Evolutionary conservation across 148 eudicot genomes (phyloP).

Genomic region (Mesembryanthemum crystallinum): DNA sequence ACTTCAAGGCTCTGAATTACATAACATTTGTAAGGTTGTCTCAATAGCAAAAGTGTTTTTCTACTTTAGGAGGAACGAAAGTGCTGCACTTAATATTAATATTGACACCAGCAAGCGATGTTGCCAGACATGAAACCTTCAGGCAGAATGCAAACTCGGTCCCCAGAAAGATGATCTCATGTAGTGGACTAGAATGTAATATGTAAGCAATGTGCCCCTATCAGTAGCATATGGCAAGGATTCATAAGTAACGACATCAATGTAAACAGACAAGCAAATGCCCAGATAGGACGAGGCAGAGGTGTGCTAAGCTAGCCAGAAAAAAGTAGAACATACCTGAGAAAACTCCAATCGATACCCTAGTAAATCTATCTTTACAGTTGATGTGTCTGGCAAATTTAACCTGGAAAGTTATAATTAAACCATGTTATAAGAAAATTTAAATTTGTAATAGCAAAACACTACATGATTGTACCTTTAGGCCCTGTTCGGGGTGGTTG

Average conservation of each 20-base stretch:
- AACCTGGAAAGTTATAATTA: conserved; percentile 41
- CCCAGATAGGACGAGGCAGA: background rate
- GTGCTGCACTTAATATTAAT: background rate
- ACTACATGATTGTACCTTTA: background rate
- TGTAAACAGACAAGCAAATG: background rate
- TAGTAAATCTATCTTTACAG: conserved; percentile 61
- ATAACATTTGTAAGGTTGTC: background rate
- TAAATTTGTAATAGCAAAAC: background rate
- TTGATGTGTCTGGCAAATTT: conserved; percentile 77
- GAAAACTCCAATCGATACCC: conserved; percentile 81
- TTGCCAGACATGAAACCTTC: no score
- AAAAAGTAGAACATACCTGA: conserved; percentile 48
- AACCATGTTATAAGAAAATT: conserved; percentile 3
- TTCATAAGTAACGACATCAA: background rate
- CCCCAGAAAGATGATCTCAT: no score
- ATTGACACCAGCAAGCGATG: no score
- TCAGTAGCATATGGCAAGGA: background rate
- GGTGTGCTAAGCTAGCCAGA: background rate
- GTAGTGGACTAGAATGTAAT: no score
- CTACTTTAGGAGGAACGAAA: background rate
- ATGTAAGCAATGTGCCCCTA: no score
- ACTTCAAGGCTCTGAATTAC: background rate
- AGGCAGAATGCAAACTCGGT: background rate
- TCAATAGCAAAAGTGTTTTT: background rate
- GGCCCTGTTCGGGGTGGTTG: no score